A percentile compares a stretch with the other conserved stretches of the same genome.
phyloP scores from a whole-genome alignment of 164 flowering plant genomes.

The Magnolia officinalis region DNA sequence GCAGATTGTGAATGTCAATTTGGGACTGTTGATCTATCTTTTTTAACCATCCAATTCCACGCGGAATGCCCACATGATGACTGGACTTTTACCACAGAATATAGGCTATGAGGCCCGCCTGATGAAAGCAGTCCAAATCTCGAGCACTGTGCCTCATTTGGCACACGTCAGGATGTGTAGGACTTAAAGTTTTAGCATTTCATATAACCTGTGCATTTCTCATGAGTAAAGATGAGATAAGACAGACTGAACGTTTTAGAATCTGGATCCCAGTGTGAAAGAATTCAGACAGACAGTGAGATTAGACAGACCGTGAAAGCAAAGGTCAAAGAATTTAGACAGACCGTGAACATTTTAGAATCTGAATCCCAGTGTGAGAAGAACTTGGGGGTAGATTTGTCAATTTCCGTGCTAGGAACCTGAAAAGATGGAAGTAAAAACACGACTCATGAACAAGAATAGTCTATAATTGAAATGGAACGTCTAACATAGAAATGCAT shows the following conservation, averaged over 20 bases:
- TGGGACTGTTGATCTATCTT: too few species aligned
- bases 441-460: neutral
- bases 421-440: conserved; percentile 21
- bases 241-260: conserved; percentile 86
- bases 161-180: neutral
- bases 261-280: conserved; percentile 98
- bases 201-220: too few species aligned
- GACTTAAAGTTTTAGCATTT: too few species aligned
- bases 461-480: neutral
- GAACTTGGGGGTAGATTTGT: conserved; percentile 94
- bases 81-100: too few species aligned
- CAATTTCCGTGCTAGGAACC: conserved; percentile 99
- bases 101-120: too few species aligned
- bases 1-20: too few species aligned
- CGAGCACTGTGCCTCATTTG: neutral
- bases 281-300: conserved; percentile 3
- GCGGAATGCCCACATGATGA: too few species aligned
- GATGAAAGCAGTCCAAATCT: too few species aligned
- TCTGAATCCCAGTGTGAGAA: conserved; percentile 99
- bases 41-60: too few species aligned
- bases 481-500: conserved; percentile 32
- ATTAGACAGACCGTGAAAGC: conserved; percentile 59
- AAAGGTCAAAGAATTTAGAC: conserved; percentile 4
- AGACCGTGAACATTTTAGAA: conserved; percentile 95
- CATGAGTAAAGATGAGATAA: too few species aligned